Base-by-base conservation (phyloP, 192 early-diverging fungal species). In the Oehlia diaphana region DNA sequence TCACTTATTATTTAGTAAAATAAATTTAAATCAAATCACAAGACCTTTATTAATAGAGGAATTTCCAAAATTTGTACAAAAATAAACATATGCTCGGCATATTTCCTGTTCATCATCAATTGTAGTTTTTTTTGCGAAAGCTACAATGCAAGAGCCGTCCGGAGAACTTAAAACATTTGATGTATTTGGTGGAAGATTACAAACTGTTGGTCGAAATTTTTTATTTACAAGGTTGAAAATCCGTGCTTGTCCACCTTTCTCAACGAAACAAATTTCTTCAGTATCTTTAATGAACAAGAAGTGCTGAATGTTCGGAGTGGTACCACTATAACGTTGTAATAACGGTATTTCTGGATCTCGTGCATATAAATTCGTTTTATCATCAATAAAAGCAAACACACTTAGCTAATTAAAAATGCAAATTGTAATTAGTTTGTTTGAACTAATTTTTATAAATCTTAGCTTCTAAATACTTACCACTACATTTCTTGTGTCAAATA, bases 241-340 rank as follows among this genome's bases (percentile, higher is more conserved):
- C 2, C 35, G 35, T 4, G 35, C 35, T 37, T 4, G 35, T 37
- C 35, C 35, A 37, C 35, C 4, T 4, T 37, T 26, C 10, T 74
- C 72, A 49, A 74, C 49, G 33, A 74, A 58, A 19, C 72, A 74
- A 12, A 74, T 23, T 58, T 61, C 53, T 13, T 50, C 53, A 9
- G 72, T 73, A 61, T 74, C 53, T 50, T 74, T 50, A 21, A 74
- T 74, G 7, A 50, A 74, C 4, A 74, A 61, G 7, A 74, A 61
- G 16, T 74, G 26, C 9, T 74, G 26, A 28, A 74, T 53, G 31
- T 28, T 4, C 33, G 72, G 72, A 35, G 21, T 23, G 1, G 2
- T 16, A 50, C 9, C 9, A 53, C 33, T 50, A 26, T 50, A 53
- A 33, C 67, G 44, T 39, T 69, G 67, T 21, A 33, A 39, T 14